phyloP scores from a whole-genome alignment of 148 eudicot genomes.

The Vaccinium corymbosum region DNA sequence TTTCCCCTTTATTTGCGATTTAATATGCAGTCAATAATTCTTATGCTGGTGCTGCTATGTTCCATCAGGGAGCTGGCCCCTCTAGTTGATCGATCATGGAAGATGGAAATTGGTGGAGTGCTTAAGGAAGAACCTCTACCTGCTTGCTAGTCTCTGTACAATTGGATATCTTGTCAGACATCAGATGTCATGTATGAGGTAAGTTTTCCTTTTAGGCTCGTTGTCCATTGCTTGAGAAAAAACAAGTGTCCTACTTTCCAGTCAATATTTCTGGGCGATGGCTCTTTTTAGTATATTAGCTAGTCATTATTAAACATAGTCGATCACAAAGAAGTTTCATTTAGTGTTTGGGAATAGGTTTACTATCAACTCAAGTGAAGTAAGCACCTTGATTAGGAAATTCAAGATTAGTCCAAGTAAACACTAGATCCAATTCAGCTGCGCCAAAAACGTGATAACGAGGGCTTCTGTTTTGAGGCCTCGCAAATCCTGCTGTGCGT shows the following conservation, averaged over 20 bases:
- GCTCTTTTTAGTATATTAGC: not conserved
- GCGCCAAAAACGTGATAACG: too few relatives aligned
- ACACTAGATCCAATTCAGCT: not conserved
- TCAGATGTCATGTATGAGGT: not conserved
- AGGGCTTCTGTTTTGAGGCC: too few relatives aligned
- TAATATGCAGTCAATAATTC: not conserved
- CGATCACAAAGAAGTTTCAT: not conserved
- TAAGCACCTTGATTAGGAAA: not conserved
- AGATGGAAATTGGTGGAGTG: slow-evolving; percentile 85
- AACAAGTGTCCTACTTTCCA: not conserved
- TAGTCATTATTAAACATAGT: not conserved
- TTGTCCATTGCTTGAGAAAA: not conserved
- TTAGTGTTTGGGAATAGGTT: not conserved
- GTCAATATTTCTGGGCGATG: not conserved
- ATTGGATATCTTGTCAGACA: not conserved
- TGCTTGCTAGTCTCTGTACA: slow-evolving; percentile 12
- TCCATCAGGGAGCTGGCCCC: slow-evolving; percentile 71
- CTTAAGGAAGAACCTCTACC: slow-evolving; percentile 65
- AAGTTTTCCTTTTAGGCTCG: not conserved
- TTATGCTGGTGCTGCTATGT: not conserved
- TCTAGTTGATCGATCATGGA: slow-evolving; percentile 86
- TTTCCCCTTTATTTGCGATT: not conserved
- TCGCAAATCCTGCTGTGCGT: too few relatives aligned
- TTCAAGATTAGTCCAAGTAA: not conserved
- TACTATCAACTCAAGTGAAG: not conserved